Evolutionary conservation across 352 stramenopile genomes (phyloP), one percentile per base, ranked within the genome.

Genomic region (Poterioochromonas sp.): DNA sequence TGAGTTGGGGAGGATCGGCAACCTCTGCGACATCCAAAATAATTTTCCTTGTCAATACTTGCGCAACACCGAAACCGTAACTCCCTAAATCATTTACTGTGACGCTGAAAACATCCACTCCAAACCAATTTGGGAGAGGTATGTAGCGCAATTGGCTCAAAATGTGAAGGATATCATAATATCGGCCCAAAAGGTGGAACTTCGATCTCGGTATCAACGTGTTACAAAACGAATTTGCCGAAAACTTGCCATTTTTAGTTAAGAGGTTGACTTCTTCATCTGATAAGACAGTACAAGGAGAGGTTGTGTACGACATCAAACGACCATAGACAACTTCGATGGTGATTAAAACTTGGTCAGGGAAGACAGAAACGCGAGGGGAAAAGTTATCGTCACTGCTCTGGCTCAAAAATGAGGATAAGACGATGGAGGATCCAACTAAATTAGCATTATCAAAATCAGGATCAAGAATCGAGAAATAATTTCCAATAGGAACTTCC

Each of bases 11-110:
- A 12, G 3, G 3, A 40, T 77, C 47, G 15, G 8, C 11, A 41
- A 77, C 69, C 8, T 11, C 18, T 26, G 26, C 69, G 12, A 77
- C 34, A 65, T 77, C 41, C 3, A 77, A 37, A 37, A 77, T n/a
- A n/a, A 77, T 77, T 29, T 58, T 60, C 12, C 32, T 58, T 1
- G 69, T 40, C 29, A 63, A 35, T 8, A 20, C 2, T 15, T 32
- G 11, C 26, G 43, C 8, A 2, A 5, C 22, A 29, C 69, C 69
- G 12, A 73, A 73, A 11, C 69, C 69, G 29, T 44, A 32, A 40
- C 73, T 12, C 15, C 69, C 69, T 35, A 77, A 44, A 77, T 77
- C 69, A 37, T 77, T 58, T 11, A 70, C 26, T 12, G 34, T 69
- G 12, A 77, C 73, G 8, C 15, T n/a, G 37, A 77, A 77, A 3